phyloP scores from a whole-genome alignment of 768 basidiomycete genomes.

The Boletus subcaerulescens region DNA sequence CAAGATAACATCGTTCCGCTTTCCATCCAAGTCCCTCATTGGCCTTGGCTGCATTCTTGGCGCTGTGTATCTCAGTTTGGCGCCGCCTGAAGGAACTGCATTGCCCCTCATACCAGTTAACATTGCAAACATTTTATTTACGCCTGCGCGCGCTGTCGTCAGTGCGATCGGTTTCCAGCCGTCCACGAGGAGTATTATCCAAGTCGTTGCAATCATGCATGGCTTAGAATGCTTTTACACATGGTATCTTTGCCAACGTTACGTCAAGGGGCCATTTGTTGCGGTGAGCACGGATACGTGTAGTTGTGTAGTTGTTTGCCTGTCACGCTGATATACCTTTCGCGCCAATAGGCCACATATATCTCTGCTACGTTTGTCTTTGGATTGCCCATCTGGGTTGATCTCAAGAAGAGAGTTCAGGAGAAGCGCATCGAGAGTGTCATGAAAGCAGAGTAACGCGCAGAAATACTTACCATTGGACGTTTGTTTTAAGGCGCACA shows the following conservation, averaged over 20 bases:
- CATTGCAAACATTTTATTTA: conserved; percentile 14
- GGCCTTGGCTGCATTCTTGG: conserved; percentile 16
- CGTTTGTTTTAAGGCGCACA: background rate
- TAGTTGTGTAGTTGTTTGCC: background rate
- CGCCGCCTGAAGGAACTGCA: conserved; percentile 19
- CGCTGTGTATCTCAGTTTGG: conserved; percentile 15
- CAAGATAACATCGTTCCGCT: conserved; percentile 52
- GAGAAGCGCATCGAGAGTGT: conserved; percentile 73
- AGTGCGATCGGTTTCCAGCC: conserved; percentile 17
- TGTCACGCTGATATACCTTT: background rate
- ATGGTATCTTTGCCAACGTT: conserved; percentile 28
- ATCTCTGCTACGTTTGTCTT: conserved; percentile 45
- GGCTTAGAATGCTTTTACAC: conserved; percentile 27
- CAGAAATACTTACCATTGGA: background rate
- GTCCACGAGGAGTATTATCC: conserved; percentile 6
- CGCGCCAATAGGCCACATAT: conserved; percentile 46
- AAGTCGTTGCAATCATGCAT: conserved; percentile 13
- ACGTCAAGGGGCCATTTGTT: conserved; percentile 19
- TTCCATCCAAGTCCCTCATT: conserved; percentile 38
- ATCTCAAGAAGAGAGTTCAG: conserved; percentile 59
- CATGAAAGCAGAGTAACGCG: conserved; percentile 60
- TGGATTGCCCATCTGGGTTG: conserved; percentile 54
- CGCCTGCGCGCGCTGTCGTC: conserved; percentile 18
- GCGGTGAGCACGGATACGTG: conserved; percentile 12
- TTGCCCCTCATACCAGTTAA: conserved; percentile 14